Evolutionary conservation across 352 stramenopile genomes (phyloP).

Genomic region (Globisporangium emineosum): DNA sequence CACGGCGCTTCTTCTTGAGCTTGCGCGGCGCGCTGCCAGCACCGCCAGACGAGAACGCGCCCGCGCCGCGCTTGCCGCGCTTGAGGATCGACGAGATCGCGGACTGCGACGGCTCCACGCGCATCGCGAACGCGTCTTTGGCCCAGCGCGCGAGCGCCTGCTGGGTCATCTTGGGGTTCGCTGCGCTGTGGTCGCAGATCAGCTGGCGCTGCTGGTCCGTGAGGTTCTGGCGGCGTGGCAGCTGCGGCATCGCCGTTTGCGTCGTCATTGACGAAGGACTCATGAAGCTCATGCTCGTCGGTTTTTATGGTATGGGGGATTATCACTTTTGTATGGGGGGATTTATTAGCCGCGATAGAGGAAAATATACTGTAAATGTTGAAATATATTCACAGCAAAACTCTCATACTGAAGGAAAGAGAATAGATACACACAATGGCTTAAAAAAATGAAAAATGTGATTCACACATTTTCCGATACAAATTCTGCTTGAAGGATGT

Average conservation of each 20-base stretch:
- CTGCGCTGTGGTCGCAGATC: conserved; percentile 9
- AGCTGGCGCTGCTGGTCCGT: conserved; percentile 9
- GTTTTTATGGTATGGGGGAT: no score
- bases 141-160: conserved; percentile 13
- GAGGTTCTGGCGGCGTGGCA: conserved; percentile 6
- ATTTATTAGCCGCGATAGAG: conserved; percentile 5
- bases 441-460: no score
- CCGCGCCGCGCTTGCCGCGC: background rate
- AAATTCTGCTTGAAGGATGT: no score
- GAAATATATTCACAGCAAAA: no score
- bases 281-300: background rate
- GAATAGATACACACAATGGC: no score
- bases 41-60: background rate
- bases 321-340: background rate
- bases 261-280: background rate
- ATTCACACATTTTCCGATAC: no score
- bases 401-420: no score
- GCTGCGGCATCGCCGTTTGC: background rate
- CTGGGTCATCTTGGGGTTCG: conserved; percentile 20
- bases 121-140: conserved; percentile 14
- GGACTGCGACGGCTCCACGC: conserved; percentile 15
- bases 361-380: no score
- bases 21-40: background rate
- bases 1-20: conserved; percentile 23
- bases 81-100: conserved; percentile 16